phyloP scores from a whole-genome alignment of 208 protist species.

The Acanthamoeba triangularis region DNA sequence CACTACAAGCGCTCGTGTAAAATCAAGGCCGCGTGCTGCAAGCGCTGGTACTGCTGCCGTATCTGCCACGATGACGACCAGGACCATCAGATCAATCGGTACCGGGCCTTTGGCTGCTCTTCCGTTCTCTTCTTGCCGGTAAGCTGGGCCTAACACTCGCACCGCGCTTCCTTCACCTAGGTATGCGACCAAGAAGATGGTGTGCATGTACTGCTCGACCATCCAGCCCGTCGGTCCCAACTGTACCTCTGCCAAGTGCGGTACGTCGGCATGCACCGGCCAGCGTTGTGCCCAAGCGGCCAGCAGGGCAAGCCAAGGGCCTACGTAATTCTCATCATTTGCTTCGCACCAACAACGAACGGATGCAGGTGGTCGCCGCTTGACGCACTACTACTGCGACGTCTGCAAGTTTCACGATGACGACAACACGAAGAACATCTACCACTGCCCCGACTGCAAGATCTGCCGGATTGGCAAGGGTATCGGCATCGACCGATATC shows the following conservation, averaged over 20 bases:
- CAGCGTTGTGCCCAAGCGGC: no score
- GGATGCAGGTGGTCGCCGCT: not conserved
- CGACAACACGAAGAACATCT: constrained; percentile 81
- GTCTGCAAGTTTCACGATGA: constrained; percentile 85
- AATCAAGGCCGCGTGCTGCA: constrained; percentile 79
- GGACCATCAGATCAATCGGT: constrained; percentile 82
- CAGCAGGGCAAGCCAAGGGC: no score
- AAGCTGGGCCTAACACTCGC: no score
- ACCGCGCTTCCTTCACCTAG: not conserved
- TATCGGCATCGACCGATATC: constrained; percentile 78
- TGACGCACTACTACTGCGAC: constrained; percentile 81
- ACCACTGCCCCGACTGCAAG: constrained; percentile 81
- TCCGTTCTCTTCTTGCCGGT: not conserved
- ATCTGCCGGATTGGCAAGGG: constrained; percentile 81
- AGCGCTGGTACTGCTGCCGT: constrained; percentile 81
- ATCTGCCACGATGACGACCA: constrained; percentile 81
- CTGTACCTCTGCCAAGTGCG: constrained; percentile 68
- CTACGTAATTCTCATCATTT: no score
- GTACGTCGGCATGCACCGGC: not conserved
- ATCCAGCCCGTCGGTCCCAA: constrained; percentile 75
- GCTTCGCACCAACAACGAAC: no score
- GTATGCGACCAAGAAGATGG: constrained; percentile 80
- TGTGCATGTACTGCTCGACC: constrained; percentile 82
- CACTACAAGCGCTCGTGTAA: constrained; percentile 81
- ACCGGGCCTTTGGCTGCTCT: not conserved